These are phyloP conservation scores for Candida argentea DNA, from an alignment of 805 yeast genomes.

Conservation along the genomic window DNA sequence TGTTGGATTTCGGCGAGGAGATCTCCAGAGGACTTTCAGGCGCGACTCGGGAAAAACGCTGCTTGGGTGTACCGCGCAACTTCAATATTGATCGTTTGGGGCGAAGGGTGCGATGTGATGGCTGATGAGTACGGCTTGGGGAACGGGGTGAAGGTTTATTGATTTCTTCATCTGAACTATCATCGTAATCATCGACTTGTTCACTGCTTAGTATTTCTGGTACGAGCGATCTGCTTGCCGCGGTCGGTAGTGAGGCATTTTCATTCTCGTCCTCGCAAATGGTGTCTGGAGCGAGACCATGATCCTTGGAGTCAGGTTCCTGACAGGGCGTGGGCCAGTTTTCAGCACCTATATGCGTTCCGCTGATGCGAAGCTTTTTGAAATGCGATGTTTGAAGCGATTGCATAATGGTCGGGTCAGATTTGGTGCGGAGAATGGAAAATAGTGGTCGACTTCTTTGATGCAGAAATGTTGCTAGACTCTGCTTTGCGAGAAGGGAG, in stretches of 20 bases:
- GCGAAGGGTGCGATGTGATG: conserved; percentile 30
- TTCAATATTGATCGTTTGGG: conserved; percentile 35
- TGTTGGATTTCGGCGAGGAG: conserved; percentile 1
- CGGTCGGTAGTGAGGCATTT: too few relatives aligned
- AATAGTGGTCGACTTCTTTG: conserved; percentile 5
- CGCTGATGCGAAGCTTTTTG: conserved; percentile 33
- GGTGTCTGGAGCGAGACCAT: too few relatives aligned
- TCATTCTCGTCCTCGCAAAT: too few relatives aligned
- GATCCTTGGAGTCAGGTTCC: too few relatives aligned
- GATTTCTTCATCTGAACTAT: too few relatives aligned
- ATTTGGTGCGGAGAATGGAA: conserved; percentile 15
- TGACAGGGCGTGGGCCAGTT: too few relatives aligned
- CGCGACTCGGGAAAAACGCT: too few relatives aligned
- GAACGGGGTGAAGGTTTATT: too few relatives aligned
- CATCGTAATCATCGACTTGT: too few relatives aligned
- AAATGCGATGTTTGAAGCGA: conserved; percentile 27
- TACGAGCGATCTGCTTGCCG: too few relatives aligned
- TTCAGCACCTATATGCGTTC: conserved; percentile 22
- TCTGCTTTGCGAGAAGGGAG: conserved; percentile 10
- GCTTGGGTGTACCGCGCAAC: conserved; percentile 3
- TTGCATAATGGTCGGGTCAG: conserved; percentile 28
- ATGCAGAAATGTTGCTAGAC: conserved; percentile 1
- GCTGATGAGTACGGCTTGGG: conserved; percentile 31
- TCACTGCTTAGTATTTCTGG: too few relatives aligned
- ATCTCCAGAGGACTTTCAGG: too few relatives aligned